Evolutionary conservation across 495 filamentous ascomycete species (phyloP), one percentile per base, ranked within the genome.

Genomic region (Penicillium verhagenii): DNA sequence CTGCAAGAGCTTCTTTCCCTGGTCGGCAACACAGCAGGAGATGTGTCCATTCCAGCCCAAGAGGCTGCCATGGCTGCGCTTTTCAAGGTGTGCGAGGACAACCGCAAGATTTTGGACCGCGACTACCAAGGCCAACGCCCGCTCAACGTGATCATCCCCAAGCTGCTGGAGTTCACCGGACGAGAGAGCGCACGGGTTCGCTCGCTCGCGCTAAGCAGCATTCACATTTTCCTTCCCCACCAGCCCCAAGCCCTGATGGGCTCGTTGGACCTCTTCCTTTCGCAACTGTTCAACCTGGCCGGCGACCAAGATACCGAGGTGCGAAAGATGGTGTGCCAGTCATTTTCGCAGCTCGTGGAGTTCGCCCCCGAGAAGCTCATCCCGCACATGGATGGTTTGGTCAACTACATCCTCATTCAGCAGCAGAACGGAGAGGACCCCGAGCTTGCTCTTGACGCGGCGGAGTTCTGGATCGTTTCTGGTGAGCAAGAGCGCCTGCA

Each of bases 41-140:
- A 86, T 56, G 74, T 83, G 13, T 73, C 89, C 2, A 69, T 78
- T 29, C 80, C 86, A 56, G 83, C 86, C 9, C 93, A 96, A 63
- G 95, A 99, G 67, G 93, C 92, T 55, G 91, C 91, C 45, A 96
- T 97, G 89, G 84, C 87, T 21, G 91, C 94, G 11, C 77, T 99
- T 66, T 76, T 86, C 58, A 97, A 97, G 76, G 90, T 97, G 59
- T 99, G 95, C 72, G 92, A 97, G 70, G 94, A 99, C 71, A 96
- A 93, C 72, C 88, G 86, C 67, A 88, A 88, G 61, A 78, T 89
- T 53, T 75, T 99, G 52, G 91, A 96, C 70, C 81, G 85, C 59
- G 91, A 96, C 38, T 89, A 95, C 63, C 79, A 89, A 53, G 90
- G 91, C 48, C 85, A 96, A 68, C 82, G 90, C 24, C 94, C 94